Evolutionary conservation across 73 alveolate species (phyloP), one percentile per base, ranked within the genome.

Genomic region (Uronychia binucleata): DNA sequence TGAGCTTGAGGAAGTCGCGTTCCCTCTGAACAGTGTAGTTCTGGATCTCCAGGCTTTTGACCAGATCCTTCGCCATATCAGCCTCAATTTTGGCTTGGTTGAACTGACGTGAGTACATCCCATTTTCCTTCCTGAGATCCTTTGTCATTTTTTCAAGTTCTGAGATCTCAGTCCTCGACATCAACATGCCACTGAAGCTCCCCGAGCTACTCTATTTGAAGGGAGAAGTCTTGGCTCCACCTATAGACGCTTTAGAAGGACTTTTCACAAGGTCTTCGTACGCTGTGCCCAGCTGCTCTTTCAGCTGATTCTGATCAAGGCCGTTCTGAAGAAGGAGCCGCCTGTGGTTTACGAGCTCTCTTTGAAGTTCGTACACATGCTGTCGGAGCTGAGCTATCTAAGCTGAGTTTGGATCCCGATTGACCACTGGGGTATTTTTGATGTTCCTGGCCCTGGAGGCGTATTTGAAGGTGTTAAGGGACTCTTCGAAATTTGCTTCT

Each of bases 391-490:
- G 97, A 67, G 97, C 91, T 26, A 96, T 96, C 79, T 84, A 78
- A 57, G 97, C 98, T 30, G 96, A 83, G 57, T 94, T 88, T 5
- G 99, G 98, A 78, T 94, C 99, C 35, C 97, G 85, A 81, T 94
- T 96, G 1, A 94, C 92, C 32, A 93, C 85, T 8, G 99, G 99
- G 67, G 92, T 94, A 77, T 96, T 96, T 89, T 98, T 91, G 84
- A 98, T 95, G 86, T 94, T 90, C 81, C 98, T 95, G 30, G 99
- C 99, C 33, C 99, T 89, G 79, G 94, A 83, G 1, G 99, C 99
- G 91, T 96, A 98, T 82, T 97, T 97, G 75, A 98, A 88, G 34
- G 99, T 97, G 82, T 94, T 97, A n/a, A 97, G 88, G 58, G 99
- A 96, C 79, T 98, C 99, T 77, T 98, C 99, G 81, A 92, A 96